Conservation (phyloP, 2,329 filamentous ascomycete genomes). For the Sporothrix inflata region DNA sequence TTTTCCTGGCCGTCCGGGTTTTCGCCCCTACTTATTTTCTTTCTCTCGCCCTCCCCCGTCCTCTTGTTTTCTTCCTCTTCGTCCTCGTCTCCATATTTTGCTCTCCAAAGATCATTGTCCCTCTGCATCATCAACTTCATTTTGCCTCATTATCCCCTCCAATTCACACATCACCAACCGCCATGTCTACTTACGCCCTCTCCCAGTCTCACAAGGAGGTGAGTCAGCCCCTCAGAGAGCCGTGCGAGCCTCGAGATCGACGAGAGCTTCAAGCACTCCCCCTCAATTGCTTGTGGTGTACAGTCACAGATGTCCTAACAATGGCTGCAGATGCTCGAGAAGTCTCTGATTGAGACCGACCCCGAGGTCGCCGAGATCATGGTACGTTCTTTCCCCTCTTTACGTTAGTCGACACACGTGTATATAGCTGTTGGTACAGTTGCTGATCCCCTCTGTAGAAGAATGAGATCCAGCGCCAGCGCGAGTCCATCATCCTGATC, state of each 20-base stretch:
- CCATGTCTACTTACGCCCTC: slow-evolving; percentile 39
- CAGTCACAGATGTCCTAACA: slow-evolving; percentile 36
- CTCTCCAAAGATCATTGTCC: slow-evolving; percentile 14
- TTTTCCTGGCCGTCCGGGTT: slow-evolving; percentile 21
- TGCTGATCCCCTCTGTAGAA: slow-evolving; percentile 56
- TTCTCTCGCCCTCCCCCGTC: slow-evolving; percentile 34
- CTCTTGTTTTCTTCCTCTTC: background rate
- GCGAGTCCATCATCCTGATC: slow-evolving; percentile 97
- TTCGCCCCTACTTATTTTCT: slow-evolving; percentile 38
- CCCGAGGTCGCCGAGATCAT: slow-evolving; percentile 96
- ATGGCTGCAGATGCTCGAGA: slow-evolving; percentile 81
- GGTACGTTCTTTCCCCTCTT: slow-evolving; percentile 57
- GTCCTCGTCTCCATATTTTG: slow-evolving; percentile 12
- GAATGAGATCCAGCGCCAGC: slow-evolving; percentile 93
- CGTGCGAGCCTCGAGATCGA: background rate
- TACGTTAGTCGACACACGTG: no score
- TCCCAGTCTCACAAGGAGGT: slow-evolving; percentile 34
- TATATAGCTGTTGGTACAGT: background rate
- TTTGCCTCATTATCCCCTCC: background rate
- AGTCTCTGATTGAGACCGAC: slow-evolving; percentile 86
- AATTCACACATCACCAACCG: slow-evolving; percentile 10
- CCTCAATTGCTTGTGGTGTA: slow-evolving; percentile 28
- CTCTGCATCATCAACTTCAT: background rate
- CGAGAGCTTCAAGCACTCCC: slow-evolving; percentile 22
- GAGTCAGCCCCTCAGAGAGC: slow-evolving; percentile 9